Percentiles rank a stretch among this genome's conserved stretches.
Conservation (phyloP, 2,329 filamentous ascomycete genomes). For the Colletotrichum sp. region DNA sequence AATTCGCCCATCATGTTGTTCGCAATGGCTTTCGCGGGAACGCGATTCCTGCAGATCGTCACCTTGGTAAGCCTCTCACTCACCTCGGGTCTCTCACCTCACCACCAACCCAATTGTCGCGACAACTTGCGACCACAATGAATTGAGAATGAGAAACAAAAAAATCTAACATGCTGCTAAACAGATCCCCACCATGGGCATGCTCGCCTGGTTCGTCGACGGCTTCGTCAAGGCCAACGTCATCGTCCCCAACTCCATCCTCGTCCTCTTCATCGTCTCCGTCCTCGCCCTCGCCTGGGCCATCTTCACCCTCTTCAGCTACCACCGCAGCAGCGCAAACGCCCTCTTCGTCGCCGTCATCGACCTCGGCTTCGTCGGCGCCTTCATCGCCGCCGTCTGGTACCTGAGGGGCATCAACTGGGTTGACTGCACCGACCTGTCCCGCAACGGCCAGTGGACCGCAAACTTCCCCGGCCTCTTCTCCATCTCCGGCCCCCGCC, state of each 20-base stretch:
- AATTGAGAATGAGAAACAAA: not conserved
- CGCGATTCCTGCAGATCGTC: slow-evolving; percentile 66
- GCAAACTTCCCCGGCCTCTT: slow-evolving; percentile 68
- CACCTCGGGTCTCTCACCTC: not conserved
- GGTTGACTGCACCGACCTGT: slow-evolving; percentile 72
- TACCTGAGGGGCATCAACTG: slow-evolving; percentile 62
- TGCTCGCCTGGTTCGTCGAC: slow-evolving; percentile 71
- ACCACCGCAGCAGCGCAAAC: slow-evolving; percentile 66
- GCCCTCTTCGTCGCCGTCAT: slow-evolving; percentile 65
- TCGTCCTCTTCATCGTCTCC: slow-evolving; percentile 72
- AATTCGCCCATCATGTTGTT: slow-evolving; percentile 59
- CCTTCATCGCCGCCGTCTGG: slow-evolving; percentile 68
- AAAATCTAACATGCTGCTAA: not conserved
- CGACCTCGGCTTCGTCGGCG: slow-evolving; percentile 67
- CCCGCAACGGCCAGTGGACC: slow-evolving; percentile 53
- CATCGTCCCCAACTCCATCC: slow-evolving; percentile 66
- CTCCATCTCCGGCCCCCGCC: slow-evolving; percentile 54
- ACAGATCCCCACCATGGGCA: slow-evolving; percentile 69
- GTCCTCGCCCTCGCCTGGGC: slow-evolving; percentile 69
- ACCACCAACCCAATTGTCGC: not conserved
- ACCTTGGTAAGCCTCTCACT: slow-evolving; percentile 58
- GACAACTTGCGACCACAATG: not conserved
- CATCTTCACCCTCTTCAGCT: slow-evolving; percentile 69
- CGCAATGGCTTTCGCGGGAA: slow-evolving; percentile 67
- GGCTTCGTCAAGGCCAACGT: slow-evolving; percentile 61